Conservation (phyloP, 192 early-diverging fungal genomes). For the Helicostylum pulchrum region DNA sequence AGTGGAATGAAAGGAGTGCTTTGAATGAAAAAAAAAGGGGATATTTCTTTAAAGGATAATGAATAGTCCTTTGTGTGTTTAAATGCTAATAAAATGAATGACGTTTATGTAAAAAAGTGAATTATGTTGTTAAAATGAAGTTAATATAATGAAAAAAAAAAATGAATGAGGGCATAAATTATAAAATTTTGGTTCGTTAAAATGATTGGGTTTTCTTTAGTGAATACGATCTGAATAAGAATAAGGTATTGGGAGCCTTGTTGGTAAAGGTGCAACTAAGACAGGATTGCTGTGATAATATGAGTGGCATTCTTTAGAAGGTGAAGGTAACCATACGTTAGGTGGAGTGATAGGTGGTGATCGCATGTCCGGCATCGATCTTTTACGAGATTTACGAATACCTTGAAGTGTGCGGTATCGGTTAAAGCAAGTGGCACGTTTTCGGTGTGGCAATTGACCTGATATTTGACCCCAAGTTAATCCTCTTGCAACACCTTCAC, state of each 20-base stretch:
- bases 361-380: conserved; percentile 6
- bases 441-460: conserved; percentile 32
- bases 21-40: no score
- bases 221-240: conserved; percentile 3
- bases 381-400: conserved; percentile 33
- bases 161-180: background rate
- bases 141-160: background rate
- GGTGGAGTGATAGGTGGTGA: conserved; percentile 16
- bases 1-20: background rate
- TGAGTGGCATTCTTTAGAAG: background rate
- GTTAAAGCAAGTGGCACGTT: conserved; percentile 39
- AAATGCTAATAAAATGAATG: no score
- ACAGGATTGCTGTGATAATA: background rate
- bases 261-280: conserved; percentile 5
- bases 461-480: conserved; percentile 38
- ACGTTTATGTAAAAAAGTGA: background rate
- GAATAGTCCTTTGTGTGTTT: no score
- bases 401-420: conserved; percentile 34
- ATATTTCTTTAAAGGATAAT: no score
- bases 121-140: background rate
- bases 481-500: conserved; percentile 36
- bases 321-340: background rate
- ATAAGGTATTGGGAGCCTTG: background rate
- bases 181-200: background rate
- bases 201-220: background rate